Evolutionary conservation across 768 basidiomycete species (phyloP), one percentile per base, ranked within the genome.

Genomic region (Lentinula raphanica): DNA sequence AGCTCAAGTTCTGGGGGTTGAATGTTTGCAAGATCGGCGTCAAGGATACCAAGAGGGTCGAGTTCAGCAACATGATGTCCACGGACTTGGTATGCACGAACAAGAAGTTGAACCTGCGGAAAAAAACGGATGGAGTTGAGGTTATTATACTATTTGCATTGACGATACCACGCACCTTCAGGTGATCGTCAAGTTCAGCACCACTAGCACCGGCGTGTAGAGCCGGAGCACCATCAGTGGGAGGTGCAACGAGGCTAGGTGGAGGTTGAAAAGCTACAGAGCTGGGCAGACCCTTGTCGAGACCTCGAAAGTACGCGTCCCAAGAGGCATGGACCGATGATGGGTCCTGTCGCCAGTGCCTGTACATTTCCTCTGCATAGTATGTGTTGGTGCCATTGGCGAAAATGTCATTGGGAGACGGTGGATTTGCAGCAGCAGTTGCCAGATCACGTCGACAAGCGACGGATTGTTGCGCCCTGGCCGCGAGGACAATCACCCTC

Each of bases 1-100:
- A 99, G 82, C 63, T 93, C 92, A 12, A 99, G 85, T 70, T 99
- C 97, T 1, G 92, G 87, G 2, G 95, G 95, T 7, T 80, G 77
- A 13, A 83, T 74, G 56, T 87, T 80, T 32, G 83, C 86, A 42
- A 98, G 83, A 71, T 98, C 96, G 38, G 93, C 82, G 64, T 94
- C 88, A 53, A 91, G 81, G 66, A 99, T 94, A 15, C 94, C 94
- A 17, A 99, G 83, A 31, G 97, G 97, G 69, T 99, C 97, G 54
- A 99, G 80, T 62, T 97, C 90, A 35, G 96, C 97, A 58, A 94
- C 80, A 66, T 98, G 94, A 67, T 99, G 97, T 15, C 97, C 97
- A 59, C 96, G 91, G 17, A 99, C 97, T 85, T 99, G 97, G 74
- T 97, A 99, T 3, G 97, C 97, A 58, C 97, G 89, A 54, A 98